Evolutionary conservation across 495 filamentous ascomycete species (phyloP), one percentile per base, ranked within the genome.

Genomic region (Sordaria brevicollis): DNA sequence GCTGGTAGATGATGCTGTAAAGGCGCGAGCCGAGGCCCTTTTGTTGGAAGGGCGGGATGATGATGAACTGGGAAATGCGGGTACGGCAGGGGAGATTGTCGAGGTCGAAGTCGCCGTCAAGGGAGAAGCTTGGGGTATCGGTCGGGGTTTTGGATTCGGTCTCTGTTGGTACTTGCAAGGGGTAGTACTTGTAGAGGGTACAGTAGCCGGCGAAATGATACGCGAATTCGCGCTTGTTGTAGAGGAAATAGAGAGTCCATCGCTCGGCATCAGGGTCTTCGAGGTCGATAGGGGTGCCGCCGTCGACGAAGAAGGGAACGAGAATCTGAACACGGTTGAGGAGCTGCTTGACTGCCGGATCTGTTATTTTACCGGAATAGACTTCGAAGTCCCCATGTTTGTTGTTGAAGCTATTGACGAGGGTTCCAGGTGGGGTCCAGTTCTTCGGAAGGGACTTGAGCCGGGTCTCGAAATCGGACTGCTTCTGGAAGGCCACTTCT

Each of bases 61-160:
- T 90, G 29, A 98, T 75, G 82, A 98, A 97, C 78, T 99, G 95
- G 2, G 94, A 94, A 71, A 99, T 95, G 25, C 95, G 86, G 43
- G 90, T 84, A 13, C 95, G 89, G 73, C 88, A 85, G 67, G 89
- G 90, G 3, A 90, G 83, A 0, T 74, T 21, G 9, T 71, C 38
- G 11, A 82, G 69, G 36, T 80, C 70, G 39, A 80, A 76, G 29
- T 79, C 72, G 1, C 65, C 72, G 66, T 68, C 37, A 35, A 74
- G 29, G 34, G 70, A 65, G 37, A 76, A 69, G 0, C 73, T 67
- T 7, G 75, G 73, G 1, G 79, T 75, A n/a, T 72, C 72, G 5
- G 71, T 68, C 8, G 76, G 68, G 25, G 49, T 57, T 13, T 17
- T 31, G 0, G 49, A 57, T 57, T 57, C 49, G 25, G 25, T 17